These are phyloP conservation scores for Aciculosporium take DNA, from an alignment of 2,329 filamentous ascomycete genomes.

Conservation along the genomic window DNA sequence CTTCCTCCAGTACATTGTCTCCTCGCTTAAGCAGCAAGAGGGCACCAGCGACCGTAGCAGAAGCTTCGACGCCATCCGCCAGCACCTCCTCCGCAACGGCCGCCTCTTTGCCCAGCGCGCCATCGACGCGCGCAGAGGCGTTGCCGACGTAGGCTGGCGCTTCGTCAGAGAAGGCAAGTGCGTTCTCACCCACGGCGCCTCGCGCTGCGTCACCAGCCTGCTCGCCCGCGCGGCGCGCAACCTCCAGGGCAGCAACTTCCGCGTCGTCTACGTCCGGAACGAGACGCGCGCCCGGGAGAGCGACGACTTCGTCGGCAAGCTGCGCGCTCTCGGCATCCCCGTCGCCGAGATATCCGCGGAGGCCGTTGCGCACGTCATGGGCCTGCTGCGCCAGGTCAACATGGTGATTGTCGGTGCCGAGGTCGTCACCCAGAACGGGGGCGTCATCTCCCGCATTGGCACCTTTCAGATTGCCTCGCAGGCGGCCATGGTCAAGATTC, in stretches of 20 bases:
- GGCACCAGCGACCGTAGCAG: constrained; percentile 5
- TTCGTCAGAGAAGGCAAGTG: constrained; percentile 67
- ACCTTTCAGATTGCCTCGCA: constrained; percentile 74
- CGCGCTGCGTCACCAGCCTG: constrained; percentile 66
- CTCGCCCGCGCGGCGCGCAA: constrained; percentile 53
- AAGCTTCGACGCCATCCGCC: constrained; percentile 66
- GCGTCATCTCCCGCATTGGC: constrained; percentile 78
- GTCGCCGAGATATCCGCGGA: constrained; percentile 47
- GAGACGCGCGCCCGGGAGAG: constrained; percentile 44
- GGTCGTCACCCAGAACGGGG: constrained; percentile 86
- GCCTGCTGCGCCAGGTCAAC: constrained; percentile 41
- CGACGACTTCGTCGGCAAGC: constrained; percentile 51
- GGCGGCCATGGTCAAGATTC: constrained; percentile 53
- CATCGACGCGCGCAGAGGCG: constrained; percentile 69
- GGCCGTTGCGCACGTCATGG: constrained; percentile 69
- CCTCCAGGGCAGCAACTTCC: constrained; percentile 52
- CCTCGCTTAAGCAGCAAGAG: constrained; percentile 47
- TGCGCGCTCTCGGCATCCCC: constrained; percentile 61
- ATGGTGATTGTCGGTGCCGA: constrained; percentile 57
- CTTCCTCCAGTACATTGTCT: constrained; percentile 86
- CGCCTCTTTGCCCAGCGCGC: constrained; percentile 76
- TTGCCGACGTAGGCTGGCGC: constrained; percentile 63
- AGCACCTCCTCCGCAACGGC: constrained; percentile 74
- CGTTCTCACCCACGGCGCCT: constrained; percentile 84
- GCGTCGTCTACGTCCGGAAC: constrained; percentile 66